Evolutionary conservation across 1,139 yeast species (phyloP).

Genomic region (Taphrina populina): DNA sequence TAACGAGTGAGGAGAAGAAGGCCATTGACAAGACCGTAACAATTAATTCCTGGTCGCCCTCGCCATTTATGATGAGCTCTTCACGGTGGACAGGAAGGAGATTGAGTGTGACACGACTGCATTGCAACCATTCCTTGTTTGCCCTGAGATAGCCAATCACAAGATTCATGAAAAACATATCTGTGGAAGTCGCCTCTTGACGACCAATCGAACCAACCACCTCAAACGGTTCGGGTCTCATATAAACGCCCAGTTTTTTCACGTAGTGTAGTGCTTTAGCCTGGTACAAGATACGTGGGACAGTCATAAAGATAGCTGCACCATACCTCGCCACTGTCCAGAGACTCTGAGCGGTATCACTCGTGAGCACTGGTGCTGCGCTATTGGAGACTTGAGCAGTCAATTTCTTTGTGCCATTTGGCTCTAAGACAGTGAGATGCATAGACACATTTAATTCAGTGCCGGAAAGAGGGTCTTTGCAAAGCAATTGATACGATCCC

Average conservation of each 20-base stretch:
- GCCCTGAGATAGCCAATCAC: slow-evolving; percentile 9
- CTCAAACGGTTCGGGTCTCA: slow-evolving; percentile 31
- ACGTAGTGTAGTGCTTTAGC: slow-evolving; percentile 26
- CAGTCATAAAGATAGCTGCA: slow-evolving; percentile 27
- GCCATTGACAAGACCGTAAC: slow-evolving; percentile 22
- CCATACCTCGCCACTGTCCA: slow-evolving; percentile 12
- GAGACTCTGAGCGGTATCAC: neutral
- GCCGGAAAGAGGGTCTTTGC: slow-evolving; percentile 13
- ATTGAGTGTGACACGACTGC: slow-evolving; percentile 3
- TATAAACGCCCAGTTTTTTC: slow-evolving; percentile 24
- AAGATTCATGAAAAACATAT: slow-evolving; percentile 3
- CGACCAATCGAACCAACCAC: slow-evolving; percentile 20
- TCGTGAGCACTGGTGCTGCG: slow-evolving; percentile 5
- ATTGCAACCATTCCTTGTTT: neutral
- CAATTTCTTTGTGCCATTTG: slow-evolving; percentile 24
- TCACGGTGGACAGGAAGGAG: slow-evolving; percentile 11
- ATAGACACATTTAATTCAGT: slow-evolving; percentile 5
- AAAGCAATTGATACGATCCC: slow-evolving; percentile 23
- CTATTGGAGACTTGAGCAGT: slow-evolving; percentile 32
- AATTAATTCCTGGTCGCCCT: slow-evolving; percentile 2
- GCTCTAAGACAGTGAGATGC: slow-evolving; percentile 23
- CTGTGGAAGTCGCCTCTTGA: slow-evolving; percentile 6
- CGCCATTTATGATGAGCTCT: slow-evolving; percentile 3
- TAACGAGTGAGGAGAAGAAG: slow-evolving; percentile 21
- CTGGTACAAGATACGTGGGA: slow-evolving; percentile 26